Evolutionary conservation across 352 stramenopile genomes (phyloP).

Genomic region (Pythium sukuiense): DNA sequence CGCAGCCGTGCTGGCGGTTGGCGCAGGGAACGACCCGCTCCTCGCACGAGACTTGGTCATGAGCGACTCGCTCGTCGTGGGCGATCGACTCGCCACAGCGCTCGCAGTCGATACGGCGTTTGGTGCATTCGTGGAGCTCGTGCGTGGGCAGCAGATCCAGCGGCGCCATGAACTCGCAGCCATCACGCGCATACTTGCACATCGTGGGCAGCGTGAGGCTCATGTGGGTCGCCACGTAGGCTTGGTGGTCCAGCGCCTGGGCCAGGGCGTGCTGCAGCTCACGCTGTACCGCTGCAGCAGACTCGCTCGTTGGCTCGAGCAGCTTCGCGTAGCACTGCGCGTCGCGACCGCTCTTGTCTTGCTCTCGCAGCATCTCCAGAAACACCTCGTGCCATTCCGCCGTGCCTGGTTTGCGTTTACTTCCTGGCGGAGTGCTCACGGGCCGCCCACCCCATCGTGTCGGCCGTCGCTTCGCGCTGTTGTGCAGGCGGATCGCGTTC

Average conservation of each 20-base stretch:
- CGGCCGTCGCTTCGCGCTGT: slow-evolving; percentile 7
- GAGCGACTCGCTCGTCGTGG: slow-evolving; percentile 37
- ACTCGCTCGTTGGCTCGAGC: not conserved
- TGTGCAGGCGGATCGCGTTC: slow-evolving; percentile 10
- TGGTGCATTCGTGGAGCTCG: slow-evolving; percentile 57
- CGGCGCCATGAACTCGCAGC: slow-evolving; percentile 50
- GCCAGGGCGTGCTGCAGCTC: slow-evolving; percentile 39
- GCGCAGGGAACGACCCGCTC: slow-evolving; percentile 43
- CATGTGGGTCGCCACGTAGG: slow-evolving; percentile 52
- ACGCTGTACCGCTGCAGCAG: slow-evolving; percentile 29
- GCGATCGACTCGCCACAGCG: slow-evolving; percentile 37
- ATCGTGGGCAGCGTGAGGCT: slow-evolving; percentile 38
- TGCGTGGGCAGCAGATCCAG: slow-evolving; percentile 59
- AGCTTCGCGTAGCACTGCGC: slow-evolving; percentile 33
- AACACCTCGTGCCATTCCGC: slow-evolving; percentile 67
- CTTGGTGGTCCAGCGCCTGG: slow-evolving; percentile 45
- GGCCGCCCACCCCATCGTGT: slow-evolving; percentile 20
- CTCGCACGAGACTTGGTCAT: slow-evolving; percentile 37
- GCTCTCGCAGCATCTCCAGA: slow-evolving; percentile 33
- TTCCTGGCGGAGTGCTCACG: not conserved
- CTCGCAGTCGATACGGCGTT: slow-evolving; percentile 55
- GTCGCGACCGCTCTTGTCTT: slow-evolving; percentile 37
- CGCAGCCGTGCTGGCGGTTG: slow-evolving; percentile 60
- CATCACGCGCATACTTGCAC: slow-evolving; percentile 36
- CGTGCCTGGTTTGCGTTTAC: slow-evolving; percentile 8